Conservation (phyloP, 1,284 basidiomycete species). For the Sparassis latifolia region DNA sequence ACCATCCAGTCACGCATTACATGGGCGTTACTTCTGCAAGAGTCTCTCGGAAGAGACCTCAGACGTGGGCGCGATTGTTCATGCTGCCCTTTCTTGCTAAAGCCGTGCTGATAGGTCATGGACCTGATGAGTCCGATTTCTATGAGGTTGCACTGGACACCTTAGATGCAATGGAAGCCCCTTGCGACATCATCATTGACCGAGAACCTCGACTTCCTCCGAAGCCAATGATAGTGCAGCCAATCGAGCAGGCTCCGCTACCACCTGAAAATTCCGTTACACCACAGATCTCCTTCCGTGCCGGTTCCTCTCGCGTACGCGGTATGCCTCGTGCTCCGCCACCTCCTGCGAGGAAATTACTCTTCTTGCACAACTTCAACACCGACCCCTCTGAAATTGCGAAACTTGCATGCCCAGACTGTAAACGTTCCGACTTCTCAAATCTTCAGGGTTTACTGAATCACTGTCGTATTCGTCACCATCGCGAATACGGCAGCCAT, state of each 20-base stretch:
- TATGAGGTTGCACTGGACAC: slow-evolving; percentile 52
- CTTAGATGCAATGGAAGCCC: slow-evolving; percentile 45
- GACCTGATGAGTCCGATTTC: slow-evolving; percentile 24
- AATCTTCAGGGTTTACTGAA: slow-evolving; percentile 74
- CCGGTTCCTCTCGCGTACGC: slow-evolving; percentile 26
- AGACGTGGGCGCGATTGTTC: slow-evolving; percentile 2
- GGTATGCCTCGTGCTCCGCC: slow-evolving; percentile 27
- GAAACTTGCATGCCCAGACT: slow-evolving; percentile 55
- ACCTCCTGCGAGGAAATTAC: slow-evolving; percentile 33
- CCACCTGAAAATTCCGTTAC: slow-evolving; percentile 1
- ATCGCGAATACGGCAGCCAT: slow-evolving; percentile 65
- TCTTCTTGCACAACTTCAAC: slow-evolving; percentile 36
- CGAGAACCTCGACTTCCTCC: slow-evolving; percentile 28
- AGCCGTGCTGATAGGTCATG: background rate
- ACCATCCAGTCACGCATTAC: slow-evolving; percentile 56
- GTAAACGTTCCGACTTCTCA: slow-evolving; percentile 56
- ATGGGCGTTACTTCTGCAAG: slow-evolving; percentile 56
- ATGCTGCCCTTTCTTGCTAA: background rate
- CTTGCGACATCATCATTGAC: slow-evolving; percentile 43
- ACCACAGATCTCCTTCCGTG: slow-evolving; percentile 4
- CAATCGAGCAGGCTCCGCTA: slow-evolving; percentile 6
- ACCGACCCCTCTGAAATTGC: slow-evolving; percentile 31
- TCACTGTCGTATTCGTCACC: slow-evolving; percentile 64
- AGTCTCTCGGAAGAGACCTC: slow-evolving; percentile 36
- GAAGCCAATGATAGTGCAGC: slow-evolving; percentile 10